A percentile compares a stretch with the other conserved stretches of the same genome.
Evolutionary conservation across 345 rosid species (phyloP).

Genomic region (Trapa incisa): DNA sequence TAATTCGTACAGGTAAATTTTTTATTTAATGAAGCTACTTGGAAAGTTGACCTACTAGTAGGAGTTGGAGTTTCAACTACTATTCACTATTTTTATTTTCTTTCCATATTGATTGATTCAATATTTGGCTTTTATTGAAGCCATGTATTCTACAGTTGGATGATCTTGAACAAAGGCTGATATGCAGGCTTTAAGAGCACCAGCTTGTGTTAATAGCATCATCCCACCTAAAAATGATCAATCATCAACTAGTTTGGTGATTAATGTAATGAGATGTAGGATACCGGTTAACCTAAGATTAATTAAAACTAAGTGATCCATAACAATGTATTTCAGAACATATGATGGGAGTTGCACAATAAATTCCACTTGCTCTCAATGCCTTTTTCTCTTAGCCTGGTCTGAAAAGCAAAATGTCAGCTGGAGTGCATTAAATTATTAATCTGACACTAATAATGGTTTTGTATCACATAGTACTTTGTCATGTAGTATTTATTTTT

Average conservation of each 20-base stretch:
- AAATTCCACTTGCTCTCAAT: background rate
- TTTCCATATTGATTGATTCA: background rate
- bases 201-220: background rate
- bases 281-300: background rate
- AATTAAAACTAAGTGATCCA: background rate
- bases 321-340: background rate
- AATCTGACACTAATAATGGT: background rate
- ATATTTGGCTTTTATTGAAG: background rate
- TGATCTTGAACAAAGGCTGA: background rate
- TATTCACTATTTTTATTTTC: background rate
- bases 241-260: background rate
- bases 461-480: background rate
- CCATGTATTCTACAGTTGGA: background rate
- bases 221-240: background rate
- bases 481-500: background rate
- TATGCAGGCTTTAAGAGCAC: background rate
- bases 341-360: background rate
- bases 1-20: background rate
- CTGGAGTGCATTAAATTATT: background rate
- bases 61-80: background rate
- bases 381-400: too few species aligned
- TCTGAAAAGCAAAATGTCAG: background rate
- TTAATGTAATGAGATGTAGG: background rate
- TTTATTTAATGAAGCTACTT: background rate
- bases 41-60: too few species aligned